Evolutionary conservation across 352 stramenopile genomes (phyloP), one percentile per base, ranked within the genome.

Genomic region (Detonula confervacea): DNA sequence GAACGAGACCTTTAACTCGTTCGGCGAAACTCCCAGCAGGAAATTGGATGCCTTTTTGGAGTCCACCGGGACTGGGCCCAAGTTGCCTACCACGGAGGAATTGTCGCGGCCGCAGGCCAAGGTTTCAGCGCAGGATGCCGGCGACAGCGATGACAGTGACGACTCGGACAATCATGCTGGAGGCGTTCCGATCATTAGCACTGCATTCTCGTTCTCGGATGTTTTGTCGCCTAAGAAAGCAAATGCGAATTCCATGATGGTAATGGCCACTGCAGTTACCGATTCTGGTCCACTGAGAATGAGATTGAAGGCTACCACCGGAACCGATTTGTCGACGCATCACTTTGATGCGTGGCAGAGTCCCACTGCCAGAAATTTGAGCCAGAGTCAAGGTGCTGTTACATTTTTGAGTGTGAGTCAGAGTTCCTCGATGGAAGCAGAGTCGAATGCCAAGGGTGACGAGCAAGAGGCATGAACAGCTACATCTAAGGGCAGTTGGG

Each of bases 261-360:
- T 66, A 11, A 55, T 27, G 24, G 59, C 66, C 16, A 56, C 47
- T 2, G 67, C 63, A 2, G 67, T 83, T 22, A 83, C 75, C 1
- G 75, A 83, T 46, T 83, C 75, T 47, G 67, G 75, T 22, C 75
- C 75, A 51, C 47, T 83, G n/a, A 14, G 75, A 49, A 78, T 78
- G 75, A 77, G 75, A 55, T 66, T 78, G 14, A 83, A 83, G 55
- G 14, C 60, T 22, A 65, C 44, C 33, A 42, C 11, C 16, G 47
- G 69, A 27, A 44, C 55, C 0, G 75, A 83, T 60, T 56, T 77
- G 11, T 83, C 75, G 14, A 83, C 75, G 22, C 75, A 78, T 68
- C 75, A 83, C 55, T 83, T 83, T 49, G 75, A 83, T 66, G 47
- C 61, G 39, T 83, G 75, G 75, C 57, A 73, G 60, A 77, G 65